Base-by-base conservation (phyloP, 192 early-diverging fungal species). In the Jimgerdemannia flammicorona region DNA sequence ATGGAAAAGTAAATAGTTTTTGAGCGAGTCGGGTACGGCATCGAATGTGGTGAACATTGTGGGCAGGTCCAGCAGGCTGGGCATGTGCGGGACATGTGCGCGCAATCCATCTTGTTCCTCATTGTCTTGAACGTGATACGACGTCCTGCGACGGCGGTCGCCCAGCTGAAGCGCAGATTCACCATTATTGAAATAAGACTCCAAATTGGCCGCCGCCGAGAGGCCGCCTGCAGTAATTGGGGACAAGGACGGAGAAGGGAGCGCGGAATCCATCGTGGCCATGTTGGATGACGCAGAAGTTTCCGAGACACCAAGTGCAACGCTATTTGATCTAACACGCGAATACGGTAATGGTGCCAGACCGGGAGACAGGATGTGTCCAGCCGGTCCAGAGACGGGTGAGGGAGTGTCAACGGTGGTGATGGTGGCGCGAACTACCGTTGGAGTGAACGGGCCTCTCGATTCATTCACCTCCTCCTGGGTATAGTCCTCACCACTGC, bases 1-100 rank as follows among this genome's bases (percentile, higher is more conserved):
- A 73, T 98, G 93, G 75, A 95, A 92, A 49, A 98, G 87, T 73
- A 97, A 82, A 69, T 96, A 98, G 8, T 92, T 90, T 82, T 98
- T 93, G 80, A 96, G 83, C 42, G 84, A 82, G 1, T 87, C 69
- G 2, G 97, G 91, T 29, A 96, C 82, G 19, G 86, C 83, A 83
- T 96, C 95, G 85, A 93, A 99, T 8, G 94, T 91, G 11, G 84
- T 75, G 69, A 97, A 79, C 41, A 96, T 84, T 40, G 78, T 75
- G 66, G 75, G 79, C 40, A 83, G 73, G 70, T 77, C 86, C 76
- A 84, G 81, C 71, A 84, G 66, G 8, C 73, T 81, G 19, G 82
- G 82, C 7, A 72, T 72, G 43, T 85, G 29, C 67, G 79, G 44
- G 68, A 63, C 40, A 67, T 69, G 43, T 74, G 70, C 4, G 70